Conservation (phyloP, 257 asterid species). For the Solanum etuberosum region DNA sequence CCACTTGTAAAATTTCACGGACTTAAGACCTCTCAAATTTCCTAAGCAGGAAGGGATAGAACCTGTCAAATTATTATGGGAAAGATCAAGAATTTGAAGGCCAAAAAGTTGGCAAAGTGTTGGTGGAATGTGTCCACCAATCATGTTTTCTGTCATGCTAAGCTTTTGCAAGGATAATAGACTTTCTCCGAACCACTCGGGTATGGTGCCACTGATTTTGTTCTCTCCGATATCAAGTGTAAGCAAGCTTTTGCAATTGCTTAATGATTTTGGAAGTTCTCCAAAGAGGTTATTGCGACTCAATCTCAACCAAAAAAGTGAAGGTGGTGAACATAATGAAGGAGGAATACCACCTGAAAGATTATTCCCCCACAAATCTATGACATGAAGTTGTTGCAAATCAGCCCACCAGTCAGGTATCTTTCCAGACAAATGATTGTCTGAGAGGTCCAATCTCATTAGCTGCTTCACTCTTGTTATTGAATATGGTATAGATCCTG, state of each 20-base stretch:
- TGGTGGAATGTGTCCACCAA: conserved; percentile 3
- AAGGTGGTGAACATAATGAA: background rate
- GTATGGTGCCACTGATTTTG: conserved; percentile 4
- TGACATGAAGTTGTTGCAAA: background rate
- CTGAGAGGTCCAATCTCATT: background rate
- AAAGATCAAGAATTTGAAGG: conserved; percentile 17
- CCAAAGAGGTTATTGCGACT: conserved; percentile 8
- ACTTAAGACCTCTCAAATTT: background rate
- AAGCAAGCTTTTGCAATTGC: background rate
- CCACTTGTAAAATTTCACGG: background rate
- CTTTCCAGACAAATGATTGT: conserved; percentile 4
- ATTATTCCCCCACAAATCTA: conserved; percentile 13
- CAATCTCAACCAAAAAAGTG: background rate
- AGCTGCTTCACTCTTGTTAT: background rate
- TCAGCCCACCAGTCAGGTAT: conserved; percentile 6
- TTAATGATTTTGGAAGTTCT: conserved; percentile 5
- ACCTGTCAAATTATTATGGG: conserved; percentile 10
- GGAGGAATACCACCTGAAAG: conserved; percentile 8
- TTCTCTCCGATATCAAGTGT: conserved; percentile 24
- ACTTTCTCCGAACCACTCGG: conserved; percentile 9
- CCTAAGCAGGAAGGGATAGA: conserved; percentile 6
- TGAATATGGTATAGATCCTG: background rate
- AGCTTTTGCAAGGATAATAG: background rate
- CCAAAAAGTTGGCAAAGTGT: background rate
- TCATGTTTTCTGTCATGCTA: background rate